Evolutionary conservation across 768 basidiomycete genomes (phyloP), one percentile per base, ranked within the genome.

Genomic region (Phanerochaete sordida): DNA sequence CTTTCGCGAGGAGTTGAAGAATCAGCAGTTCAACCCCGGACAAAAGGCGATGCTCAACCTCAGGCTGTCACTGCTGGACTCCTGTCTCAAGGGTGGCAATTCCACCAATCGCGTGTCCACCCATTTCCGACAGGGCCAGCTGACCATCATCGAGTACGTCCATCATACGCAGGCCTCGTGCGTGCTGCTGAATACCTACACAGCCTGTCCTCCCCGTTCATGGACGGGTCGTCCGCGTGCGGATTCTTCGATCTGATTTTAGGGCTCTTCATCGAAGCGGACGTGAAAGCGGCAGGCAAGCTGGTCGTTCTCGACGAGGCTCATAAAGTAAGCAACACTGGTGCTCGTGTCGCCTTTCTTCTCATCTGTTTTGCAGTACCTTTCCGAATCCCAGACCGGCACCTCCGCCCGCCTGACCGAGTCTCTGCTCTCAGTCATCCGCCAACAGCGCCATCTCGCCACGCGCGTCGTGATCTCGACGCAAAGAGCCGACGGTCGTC

Each of bases 391-490:
- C 21, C 78, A 74, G 37, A 21, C 31, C 9, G 68, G 74, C 3
- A 71, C 80, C 0, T 76, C 80, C 0, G 83, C 85, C 0, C 45
- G 48, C 19, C 76, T 91, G 0, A 86, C 86, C 0, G 80, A 81
- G 15, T 76, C 83, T 4, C 69, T 91, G 16, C 68, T 87, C 21
- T 79, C 80, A 9, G 73, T 90, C 8, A 84, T 85, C 24, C 78
- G 90, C 0, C 86, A 90, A 65, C 87, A 90, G 62, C 81, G 89
- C 1, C 90, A 91, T 68, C 70, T 88, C 3, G 86, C 83, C 0
- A 88, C 88, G 82, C 79, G 89, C 7, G 78, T 91, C 9, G 76
- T 91, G 21, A 86, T 91, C 59, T 86, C 85, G 64, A 91, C 90
- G 0, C 90, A 91, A n/a, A 77, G 86, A 91, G 59, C 90, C 90